Percentiles rank a stretch among this genome's conserved stretches.
Conservation (phyloP, 164 flowering plant genomes). For the Macadamia tetraphylla region DNA sequence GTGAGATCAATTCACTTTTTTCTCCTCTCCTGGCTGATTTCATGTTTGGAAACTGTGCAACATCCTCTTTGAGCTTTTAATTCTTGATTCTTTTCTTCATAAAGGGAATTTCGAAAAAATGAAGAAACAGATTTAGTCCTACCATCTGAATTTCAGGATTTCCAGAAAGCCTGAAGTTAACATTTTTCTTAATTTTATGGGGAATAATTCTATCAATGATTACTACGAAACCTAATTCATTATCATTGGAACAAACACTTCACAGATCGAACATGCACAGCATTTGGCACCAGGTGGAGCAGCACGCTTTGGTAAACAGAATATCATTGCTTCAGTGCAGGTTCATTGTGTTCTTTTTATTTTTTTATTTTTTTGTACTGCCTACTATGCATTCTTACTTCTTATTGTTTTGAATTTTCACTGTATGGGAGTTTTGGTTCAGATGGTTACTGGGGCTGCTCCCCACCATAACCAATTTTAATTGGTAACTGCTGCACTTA, state of each 20-base stretch:
- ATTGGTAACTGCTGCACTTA: too few species aligned
- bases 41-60: too few species aligned
- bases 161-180: not conserved
- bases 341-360: constrained; percentile 22
- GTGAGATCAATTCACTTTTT: not conserved
- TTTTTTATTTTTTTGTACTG: not conserved
- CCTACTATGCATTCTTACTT: not conserved
- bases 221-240: constrained; percentile 2
- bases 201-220: not conserved
- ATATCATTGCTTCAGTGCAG: constrained; percentile 89
- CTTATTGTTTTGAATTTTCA: not conserved
- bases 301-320: constrained; percentile 62
- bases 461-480: too few species aligned
- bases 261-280: constrained; percentile 96
- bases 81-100: not conserved
- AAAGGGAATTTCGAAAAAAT: not conserved
- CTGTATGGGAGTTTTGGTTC: not conserved
- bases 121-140: not conserved
- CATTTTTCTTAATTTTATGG: not conserved
- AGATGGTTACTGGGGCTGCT: too few species aligned
- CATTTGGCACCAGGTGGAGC: constrained; percentile 71
- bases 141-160: not conserved
- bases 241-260: constrained; percentile 5
- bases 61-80: not conserved
- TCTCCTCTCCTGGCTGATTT: too few species aligned